A percentile compares a stretch with the other conserved stretches of the same genome.
These are phyloP conservation scores for Cutaneotrichosporon cavernicola DNA, from an alignment of 1,284 basidiomycete genomes.

Conservation along the genomic window DNA sequence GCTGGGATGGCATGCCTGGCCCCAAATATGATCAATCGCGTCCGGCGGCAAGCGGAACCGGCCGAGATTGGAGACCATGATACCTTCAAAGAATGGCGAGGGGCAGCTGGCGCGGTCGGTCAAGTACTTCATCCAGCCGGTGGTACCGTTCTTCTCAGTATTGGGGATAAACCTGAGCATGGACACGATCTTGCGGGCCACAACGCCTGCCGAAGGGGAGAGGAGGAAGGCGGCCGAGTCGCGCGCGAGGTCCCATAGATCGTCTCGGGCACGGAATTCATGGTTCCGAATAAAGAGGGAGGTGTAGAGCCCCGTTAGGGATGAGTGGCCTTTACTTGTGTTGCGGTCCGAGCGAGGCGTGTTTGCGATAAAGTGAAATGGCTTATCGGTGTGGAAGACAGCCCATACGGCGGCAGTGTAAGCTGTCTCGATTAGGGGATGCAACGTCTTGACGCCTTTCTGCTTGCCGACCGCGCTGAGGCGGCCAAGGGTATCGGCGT, in stretches of 20 bases:
- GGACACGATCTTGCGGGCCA: conserved; percentile 24
- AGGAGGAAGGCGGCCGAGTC: not conserved
- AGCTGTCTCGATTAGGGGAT: conserved; percentile 34
- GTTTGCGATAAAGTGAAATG: not conserved
- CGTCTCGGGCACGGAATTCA: conserved; percentile 10
- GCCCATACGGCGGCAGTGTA: conserved; percentile 31
- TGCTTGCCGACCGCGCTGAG: conserved; percentile 22
- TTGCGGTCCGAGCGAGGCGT: conserved; percentile 30
- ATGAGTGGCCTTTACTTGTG: conserved; percentile 23
- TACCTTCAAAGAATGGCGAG: conserved; percentile 20
- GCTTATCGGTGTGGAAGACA: conserved; percentile 8
- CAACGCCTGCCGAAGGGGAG: not conserved
- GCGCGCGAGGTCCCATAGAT: conserved; percentile 31
- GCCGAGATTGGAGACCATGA: conserved; percentile 41
- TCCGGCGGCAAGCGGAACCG: conserved; percentile 22
- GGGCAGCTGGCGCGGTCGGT: conserved; percentile 17
- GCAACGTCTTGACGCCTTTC: conserved; percentile 34
- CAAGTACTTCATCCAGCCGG: conserved; percentile 40
- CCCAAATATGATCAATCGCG: conserved; percentile 35
- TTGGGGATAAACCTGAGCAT: conserved; percentile 38
- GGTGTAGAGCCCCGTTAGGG: conserved; percentile 33
- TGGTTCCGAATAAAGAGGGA: conserved; percentile 15
- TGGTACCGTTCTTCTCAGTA: conserved; percentile 10
- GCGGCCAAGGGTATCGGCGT: conserved; percentile 2
- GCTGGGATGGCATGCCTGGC: conserved; percentile 19